Evolutionary conservation across 208 protist species (phyloP).

Genomic region (Leishmania gerbilli): DNA sequence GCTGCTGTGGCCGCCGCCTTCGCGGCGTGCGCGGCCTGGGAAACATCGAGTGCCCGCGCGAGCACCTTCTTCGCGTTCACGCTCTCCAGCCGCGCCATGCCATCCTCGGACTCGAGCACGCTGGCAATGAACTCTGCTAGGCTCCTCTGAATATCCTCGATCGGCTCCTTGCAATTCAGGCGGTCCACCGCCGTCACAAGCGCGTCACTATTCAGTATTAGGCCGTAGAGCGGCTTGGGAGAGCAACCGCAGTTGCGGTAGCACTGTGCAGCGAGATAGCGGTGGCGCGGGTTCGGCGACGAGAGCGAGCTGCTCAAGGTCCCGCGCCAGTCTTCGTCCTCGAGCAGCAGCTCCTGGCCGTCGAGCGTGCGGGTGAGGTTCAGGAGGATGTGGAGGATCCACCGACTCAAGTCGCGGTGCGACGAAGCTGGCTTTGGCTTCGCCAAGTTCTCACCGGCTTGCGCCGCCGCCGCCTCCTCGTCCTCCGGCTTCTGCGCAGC

Average conservation of each 20-base stretch:
- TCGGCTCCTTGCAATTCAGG: conserved; percentile 35
- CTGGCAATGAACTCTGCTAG: conserved; percentile 71
- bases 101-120: conserved; percentile 68
- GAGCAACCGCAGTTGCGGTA: conserved; percentile 77
- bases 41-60: conserved; percentile 29
- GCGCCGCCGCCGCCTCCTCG: neutral
- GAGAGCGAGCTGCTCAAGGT: conserved; percentile 48
- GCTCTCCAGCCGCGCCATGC: conserved; percentile 67
- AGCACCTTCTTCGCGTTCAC: conserved; percentile 81
- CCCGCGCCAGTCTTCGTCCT: conserved; percentile 73
- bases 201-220: conserved; percentile 54
- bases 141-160: conserved; percentile 50
- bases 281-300: conserved; percentile 45
- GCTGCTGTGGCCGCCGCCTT: neutral
- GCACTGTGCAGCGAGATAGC: conserved; percentile 68
- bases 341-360: conserved; percentile 71
- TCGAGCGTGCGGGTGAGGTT: conserved; percentile 78
- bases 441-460: neutral
- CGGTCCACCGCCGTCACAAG: conserved; percentile 51
- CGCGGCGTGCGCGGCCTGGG: conserved; percentile 18
- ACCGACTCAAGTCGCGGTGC: conserved; percentile 61
- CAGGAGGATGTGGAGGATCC: conserved; percentile 81
- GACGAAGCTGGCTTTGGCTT: conserved; percentile 10
- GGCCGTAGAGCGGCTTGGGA: conserved; percentile 40
- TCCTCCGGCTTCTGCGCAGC: neutral